Evolutionary conservation across 2,329 filamentous ascomycete genomes (phyloP).

Genomic region (Thelonectria olida): DNA sequence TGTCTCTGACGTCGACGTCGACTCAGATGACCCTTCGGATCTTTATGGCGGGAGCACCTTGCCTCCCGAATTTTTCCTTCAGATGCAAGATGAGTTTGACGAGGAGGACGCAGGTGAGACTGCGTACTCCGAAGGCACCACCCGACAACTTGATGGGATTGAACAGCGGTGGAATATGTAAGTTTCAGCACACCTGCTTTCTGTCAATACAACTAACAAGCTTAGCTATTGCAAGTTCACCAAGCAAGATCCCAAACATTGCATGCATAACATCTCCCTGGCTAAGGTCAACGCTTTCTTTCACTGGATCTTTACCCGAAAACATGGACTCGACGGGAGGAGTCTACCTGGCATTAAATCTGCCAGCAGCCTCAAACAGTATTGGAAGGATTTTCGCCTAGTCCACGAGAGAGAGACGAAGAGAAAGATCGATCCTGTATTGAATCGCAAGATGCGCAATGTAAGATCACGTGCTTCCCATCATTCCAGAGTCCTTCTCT

Average conservation of each 20-base stretch:
- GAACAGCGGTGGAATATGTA: constrained; percentile 1
- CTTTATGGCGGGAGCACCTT: background rate
- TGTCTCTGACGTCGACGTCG: background rate
- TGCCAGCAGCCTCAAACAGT: background rate
- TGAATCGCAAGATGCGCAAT: background rate
- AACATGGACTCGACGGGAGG: background rate
- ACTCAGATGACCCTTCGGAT: background rate
- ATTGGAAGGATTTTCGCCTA: constrained; percentile 3
- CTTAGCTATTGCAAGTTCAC: constrained; percentile 11
- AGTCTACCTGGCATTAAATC: background rate
- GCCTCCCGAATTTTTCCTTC: constrained; percentile 2
- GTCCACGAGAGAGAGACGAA: background rate
- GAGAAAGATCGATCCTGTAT: background rate
- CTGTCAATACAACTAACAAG: background rate
- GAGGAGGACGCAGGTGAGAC: background rate
- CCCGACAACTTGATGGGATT: constrained; percentile 4
- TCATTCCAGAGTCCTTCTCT: background rate
- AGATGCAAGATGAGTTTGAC: background rate
- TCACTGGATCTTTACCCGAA: background rate
- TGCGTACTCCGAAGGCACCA: background rate
- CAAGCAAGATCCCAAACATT: background rate
- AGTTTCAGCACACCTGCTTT: background rate
- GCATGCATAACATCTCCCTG: background rate
- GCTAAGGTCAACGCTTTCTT: constrained; percentile 7
- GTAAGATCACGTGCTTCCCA: background rate